Evolutionary conservation across 768 basidiomycete genomes (phyloP).

Genomic region (Pisolithus tinctorius): DNA sequence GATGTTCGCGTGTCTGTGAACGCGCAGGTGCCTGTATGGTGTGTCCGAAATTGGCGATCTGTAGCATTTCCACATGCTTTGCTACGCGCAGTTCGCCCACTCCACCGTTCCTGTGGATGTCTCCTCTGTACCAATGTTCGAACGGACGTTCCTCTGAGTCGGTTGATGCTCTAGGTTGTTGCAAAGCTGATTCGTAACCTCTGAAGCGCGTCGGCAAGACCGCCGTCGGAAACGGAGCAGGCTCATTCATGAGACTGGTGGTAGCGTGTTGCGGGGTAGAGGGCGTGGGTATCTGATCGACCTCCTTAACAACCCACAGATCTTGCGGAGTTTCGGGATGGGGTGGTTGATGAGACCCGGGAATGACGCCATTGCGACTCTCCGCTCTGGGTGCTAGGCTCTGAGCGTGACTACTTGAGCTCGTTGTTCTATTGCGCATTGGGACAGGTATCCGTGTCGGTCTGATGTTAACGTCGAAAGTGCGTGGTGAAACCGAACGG

Average conservation of each 20-base stretch:
- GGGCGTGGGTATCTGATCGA: constrained; percentile 25
- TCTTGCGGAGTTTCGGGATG: constrained; percentile 26
- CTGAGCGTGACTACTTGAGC: constrained; percentile 34
- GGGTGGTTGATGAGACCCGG: constrained; percentile 17
- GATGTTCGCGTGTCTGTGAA: constrained; percentile 20
- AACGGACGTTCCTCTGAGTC: constrained; percentile 81
- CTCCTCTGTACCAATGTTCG: constrained; percentile 88
- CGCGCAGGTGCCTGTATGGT: constrained; percentile 32
- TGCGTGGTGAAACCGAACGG: constrained; percentile 40
- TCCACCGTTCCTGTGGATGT: constrained; percentile 82
- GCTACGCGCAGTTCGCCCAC: constrained; percentile 78
- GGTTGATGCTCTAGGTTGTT: constrained; percentile 48
- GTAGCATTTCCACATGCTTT: constrained; percentile 74
- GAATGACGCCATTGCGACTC: constrained; percentile 26
- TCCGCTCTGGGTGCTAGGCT: constrained; percentile 30
- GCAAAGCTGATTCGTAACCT: constrained; percentile 24
- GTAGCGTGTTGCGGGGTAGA: constrained; percentile 36
- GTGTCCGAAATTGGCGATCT: constrained; percentile 83
- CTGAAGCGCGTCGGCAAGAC: constrained; percentile 37
- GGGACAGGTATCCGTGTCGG: constrained; percentile 45
- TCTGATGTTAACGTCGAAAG: constrained; percentile 30
- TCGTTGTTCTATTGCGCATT: constrained; percentile 35
- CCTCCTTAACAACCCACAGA: constrained; percentile 24
- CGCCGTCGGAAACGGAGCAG: constrained; percentile 49
- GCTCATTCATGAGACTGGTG: constrained; percentile 55